Base-by-base conservation (phyloP, 805 yeast genomes). In the Starmerella bombicola region DNA sequence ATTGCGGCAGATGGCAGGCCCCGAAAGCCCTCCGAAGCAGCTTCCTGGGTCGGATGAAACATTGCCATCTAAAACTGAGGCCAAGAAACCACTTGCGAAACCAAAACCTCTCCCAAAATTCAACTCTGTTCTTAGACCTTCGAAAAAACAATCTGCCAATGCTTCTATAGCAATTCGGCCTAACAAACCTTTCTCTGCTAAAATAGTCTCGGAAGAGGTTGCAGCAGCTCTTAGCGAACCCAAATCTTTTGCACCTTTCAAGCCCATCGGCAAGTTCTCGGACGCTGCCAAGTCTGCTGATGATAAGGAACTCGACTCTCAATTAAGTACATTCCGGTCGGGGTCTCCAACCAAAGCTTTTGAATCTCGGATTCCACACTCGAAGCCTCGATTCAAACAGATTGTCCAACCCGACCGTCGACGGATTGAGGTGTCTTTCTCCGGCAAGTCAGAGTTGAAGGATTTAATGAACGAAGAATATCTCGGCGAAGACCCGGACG, bases 341-440 rank as follows among this genome's bases (percentile, higher is more conserved):
- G 8, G 16, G 8, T 7, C 16, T 22, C n/a, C 35, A 9, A 15
- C 35, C 15, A 15, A 18, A 12, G 23, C 35, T 12, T 17, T 20
- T 33, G n/a, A 18, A 9, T 7, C 16, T 8, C 35, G 26, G 9
- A 9, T n/a, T 8, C 10, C 20, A 5, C 33, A 39, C 24, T 16
- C 40, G 3, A 37, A 37, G 25, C 45, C 45, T 13, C 16, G n/a
- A 7, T 41, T 28, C 35, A 30, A 37, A 19, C 45, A 41, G 22
- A n/a, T 41, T 17, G 33, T 41, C 12, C 28, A 13, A 13, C 28
- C 9, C 9, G 28, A 24, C 28, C 9, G 28, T 9, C 9, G 28
- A 24, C 28, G 28, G 28, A 24, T 10, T 24, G 28, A 13, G 13
- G 13, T 13, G 13, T 13, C 28, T 9, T 24, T 24, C 28, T 24